Evolutionary conservation across 2,329 filamentous ascomycete species (phyloP).

Genomic region (Clarireedia monteithiana): DNA sequence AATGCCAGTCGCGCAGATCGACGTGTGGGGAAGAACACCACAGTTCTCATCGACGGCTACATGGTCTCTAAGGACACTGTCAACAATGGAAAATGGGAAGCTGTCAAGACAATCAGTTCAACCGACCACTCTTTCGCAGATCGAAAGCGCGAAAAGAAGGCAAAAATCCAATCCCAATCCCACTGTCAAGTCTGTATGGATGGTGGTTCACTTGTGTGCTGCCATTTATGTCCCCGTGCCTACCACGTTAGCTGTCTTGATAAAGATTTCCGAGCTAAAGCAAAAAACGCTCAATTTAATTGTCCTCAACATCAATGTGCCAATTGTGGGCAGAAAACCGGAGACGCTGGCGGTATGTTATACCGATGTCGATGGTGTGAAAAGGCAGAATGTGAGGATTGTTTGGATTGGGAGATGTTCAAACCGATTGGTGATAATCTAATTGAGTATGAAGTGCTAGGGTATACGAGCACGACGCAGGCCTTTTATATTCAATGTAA

Average conservation of each 20-base stretch:
- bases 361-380: conserved; percentile 49
- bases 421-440: conserved; percentile 44
- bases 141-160: conserved; percentile 40
- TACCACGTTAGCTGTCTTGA: conserved; percentile 46
- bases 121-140: conserved; percentile 46
- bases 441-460: conserved; percentile 43
- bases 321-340: conserved; percentile 44
- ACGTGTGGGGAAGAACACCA: conserved; percentile 48
- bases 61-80: conserved; percentile 49
- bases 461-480: conserved; percentile 33
- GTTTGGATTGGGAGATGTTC: conserved; percentile 43
- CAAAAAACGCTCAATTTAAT: conserved; percentile 39
- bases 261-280: conserved; percentile 33
- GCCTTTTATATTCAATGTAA: conserved; percentile 47
- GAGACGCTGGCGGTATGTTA: conserved; percentile 34
- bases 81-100: conserved; percentile 45
- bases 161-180: conserved; percentile 36
- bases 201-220: conserved; percentile 39
- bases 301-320: conserved; percentile 49
- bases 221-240: conserved; percentile 44
- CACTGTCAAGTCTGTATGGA: conserved; percentile 46
- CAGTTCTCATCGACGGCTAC: conserved; percentile 47
- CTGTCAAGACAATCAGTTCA: conserved; percentile 47
- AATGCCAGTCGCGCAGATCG: conserved; percentile 36
- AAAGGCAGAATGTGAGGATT: conserved; percentile 50